These are phyloP conservation scores for Theileria sp. DNA, from an alignment of 169 alveolate species.

Conservation along the genomic window DNA sequence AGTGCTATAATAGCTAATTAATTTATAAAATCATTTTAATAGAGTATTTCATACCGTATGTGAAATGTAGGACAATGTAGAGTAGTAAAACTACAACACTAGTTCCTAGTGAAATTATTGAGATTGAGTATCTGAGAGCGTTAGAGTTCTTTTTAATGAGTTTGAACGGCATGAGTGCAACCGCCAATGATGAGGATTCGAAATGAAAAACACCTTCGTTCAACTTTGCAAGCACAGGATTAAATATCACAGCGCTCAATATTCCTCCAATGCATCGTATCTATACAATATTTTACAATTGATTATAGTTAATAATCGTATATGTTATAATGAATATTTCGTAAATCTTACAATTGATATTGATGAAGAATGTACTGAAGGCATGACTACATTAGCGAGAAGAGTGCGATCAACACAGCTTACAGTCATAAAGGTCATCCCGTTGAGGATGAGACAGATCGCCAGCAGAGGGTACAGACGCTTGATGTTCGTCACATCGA, in stretches of 20 bases:
- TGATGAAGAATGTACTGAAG: slow-evolving; percentile 86
- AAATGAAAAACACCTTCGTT: slow-evolving; percentile 85
- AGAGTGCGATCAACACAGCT: slow-evolving; percentile 88
- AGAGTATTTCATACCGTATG: slow-evolving; percentile 15
- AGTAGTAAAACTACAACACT: slow-evolving; percentile 11
- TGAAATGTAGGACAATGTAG: slow-evolving; percentile 1
- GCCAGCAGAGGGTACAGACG: slow-evolving; percentile 15
- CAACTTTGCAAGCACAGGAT: slow-evolving; percentile 84
- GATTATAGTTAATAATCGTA: background rate
- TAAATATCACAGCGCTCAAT: slow-evolving; percentile 83
- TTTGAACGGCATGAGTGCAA: slow-evolving; percentile 76
- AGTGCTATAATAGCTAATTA: background rate
- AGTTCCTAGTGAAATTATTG: slow-evolving; percentile 3
- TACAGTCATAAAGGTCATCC: slow-evolving; percentile 87
- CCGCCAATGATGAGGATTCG: slow-evolving; percentile 70
- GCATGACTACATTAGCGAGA: slow-evolving; percentile 85
- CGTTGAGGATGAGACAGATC: slow-evolving; percentile 73
- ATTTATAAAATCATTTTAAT: too few species aligned
- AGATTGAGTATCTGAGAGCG: slow-evolving; percentile 68
- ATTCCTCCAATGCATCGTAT: slow-evolving; percentile 85
- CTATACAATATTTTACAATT: slow-evolving; percentile 50
- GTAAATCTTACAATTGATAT: slow-evolving; percentile 72
- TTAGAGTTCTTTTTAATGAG: slow-evolving; percentile 78
- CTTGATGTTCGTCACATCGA: slow-evolving; percentile 45
- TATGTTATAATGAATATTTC: background rate